Evolutionary conservation across 805 yeast genomes (phyloP), one percentile per base, ranked within the genome.

Genomic region (Cyberlindnera americana): DNA sequence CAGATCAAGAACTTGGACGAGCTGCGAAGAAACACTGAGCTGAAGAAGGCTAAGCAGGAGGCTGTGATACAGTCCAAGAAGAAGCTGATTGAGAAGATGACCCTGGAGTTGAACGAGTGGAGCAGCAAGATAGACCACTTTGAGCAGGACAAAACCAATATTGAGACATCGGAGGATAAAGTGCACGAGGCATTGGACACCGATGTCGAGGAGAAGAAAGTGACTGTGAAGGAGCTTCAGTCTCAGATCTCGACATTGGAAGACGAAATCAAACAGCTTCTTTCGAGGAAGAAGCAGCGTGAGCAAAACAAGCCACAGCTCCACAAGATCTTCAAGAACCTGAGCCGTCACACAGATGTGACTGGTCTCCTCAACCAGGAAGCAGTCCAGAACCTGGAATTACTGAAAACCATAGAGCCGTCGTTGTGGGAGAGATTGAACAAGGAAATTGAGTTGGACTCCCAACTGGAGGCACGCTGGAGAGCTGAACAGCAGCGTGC

Each of bases 1-100:
- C 74, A 70, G 40, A 65, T 66, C 29, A 65, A 67, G 35, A 59
- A 61, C 47, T 43, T 68, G 15, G 75, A 70, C 47, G 73, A 67
- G 36, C 56, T 66, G 3, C 62, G 67, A 44, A 55, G 67, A 40
- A 56, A 59, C 23, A 52, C 66, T 6, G 68, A 62, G 30, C 40
- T 52, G 31, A 59, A 67, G 43, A 61, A 64, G 12, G 45, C 64
- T 1, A 61, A 64, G 17, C 65, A 60, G 36, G 62, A 61, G 35
- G 42, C 52, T 23, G 53, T 55, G 23, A 44, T 66, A 23, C 41
- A 49, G 5, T 50, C 52, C 6, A 60, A 62, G 35, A 25, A 40
- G 16, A 59, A 58, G 24, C 53, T 52, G 9, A 54, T 70, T 19
- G 62, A 55, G 15, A 56, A 59, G 22, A 67, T 63, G 56, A 58